Conservation (phyloP, 306 rosid genomes). For the Quercus cerris region DNA sequence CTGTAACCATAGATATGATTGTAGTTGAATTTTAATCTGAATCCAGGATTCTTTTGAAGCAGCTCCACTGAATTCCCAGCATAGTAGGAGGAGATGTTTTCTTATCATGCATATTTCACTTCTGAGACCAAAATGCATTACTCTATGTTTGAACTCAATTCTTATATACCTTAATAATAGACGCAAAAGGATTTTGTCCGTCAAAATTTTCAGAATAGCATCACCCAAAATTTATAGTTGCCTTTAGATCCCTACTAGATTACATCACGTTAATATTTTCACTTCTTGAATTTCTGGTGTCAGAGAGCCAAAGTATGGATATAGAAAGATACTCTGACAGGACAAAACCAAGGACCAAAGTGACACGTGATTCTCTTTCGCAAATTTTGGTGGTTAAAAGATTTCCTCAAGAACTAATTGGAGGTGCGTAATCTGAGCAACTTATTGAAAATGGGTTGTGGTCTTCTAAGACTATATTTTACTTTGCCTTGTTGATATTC, state of each 20-base stretch:
- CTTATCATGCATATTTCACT: too few relatives aligned
- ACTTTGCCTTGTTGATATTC: conserved; percentile 5
- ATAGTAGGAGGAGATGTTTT: too few relatives aligned
- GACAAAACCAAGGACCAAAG: conserved; percentile 13
- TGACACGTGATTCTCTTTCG: conserved; percentile 53
- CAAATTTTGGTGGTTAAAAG: conserved; percentile 40
- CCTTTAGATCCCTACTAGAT: background rate
- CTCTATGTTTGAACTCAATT: too few relatives aligned
- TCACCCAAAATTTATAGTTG: background rate
- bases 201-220: too few relatives aligned
- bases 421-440: conserved; percentile 40
- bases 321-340: conserved; percentile 48
- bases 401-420: conserved; percentile 56
- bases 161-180: too few relatives aligned
- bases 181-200: too few relatives aligned
- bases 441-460: conserved; percentile 8
- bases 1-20: too few relatives aligned
- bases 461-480: background rate
- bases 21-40: too few relatives aligned
- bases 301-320: conserved; percentile 42
- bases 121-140: too few relatives aligned
- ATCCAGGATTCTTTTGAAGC: too few relatives aligned
- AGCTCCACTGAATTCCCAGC: too few relatives aligned
- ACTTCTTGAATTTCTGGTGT: conserved; percentile 18
- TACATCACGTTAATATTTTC: too few relatives aligned